Percentiles rank a stretch among this genome's conserved stretches.
Evolutionary conservation across 768 basidiomycete species (phyloP).

Genomic region (Pholiota conissans): DNA sequence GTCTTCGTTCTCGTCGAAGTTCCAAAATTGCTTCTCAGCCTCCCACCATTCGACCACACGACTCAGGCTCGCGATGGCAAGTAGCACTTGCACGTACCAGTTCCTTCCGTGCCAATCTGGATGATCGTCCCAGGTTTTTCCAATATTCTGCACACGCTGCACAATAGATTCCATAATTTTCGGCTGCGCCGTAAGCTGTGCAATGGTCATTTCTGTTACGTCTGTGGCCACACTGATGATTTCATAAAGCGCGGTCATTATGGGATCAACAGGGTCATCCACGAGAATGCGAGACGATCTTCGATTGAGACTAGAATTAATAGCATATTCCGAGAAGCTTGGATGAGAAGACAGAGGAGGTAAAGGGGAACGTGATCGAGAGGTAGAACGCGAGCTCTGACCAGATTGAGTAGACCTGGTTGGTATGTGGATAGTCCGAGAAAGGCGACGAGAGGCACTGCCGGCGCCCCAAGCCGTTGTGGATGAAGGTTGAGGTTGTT

Average conservation of each 20-base stretch:
- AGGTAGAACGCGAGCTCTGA: slow-evolving; percentile 90
- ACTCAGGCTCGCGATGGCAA: slow-evolving; percentile 93
- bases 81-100: slow-evolving; percentile 96
- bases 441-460: slow-evolving; percentile 75
- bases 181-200: slow-evolving; percentile 82
- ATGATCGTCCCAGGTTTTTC: slow-evolving; percentile 96
- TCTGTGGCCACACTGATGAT: slow-evolving; percentile 94
- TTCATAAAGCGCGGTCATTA: slow-evolving; percentile 88
- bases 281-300: slow-evolving; percentile 81
- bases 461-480: slow-evolving; percentile 59
- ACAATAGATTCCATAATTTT: slow-evolving; percentile 86
- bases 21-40: slow-evolving; percentile 99
- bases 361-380: slow-evolving; percentile 91
- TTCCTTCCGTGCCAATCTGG: slow-evolving; percentile 97
- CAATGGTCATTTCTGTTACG: slow-evolving; percentile 85
- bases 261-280: slow-evolving; percentile 85
- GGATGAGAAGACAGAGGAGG: slow-evolving; percentile 67
- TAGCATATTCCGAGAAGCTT: slow-evolving; percentile 60
- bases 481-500: slow-evolving; percentile 39
- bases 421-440: slow-evolving; percentile 80
- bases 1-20: slow-evolving; percentile 90
- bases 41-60: slow-evolving; percentile 99
- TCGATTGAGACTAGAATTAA: slow-evolving; percentile 51
- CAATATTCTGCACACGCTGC: slow-evolving; percentile 87
- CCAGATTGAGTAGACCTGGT: slow-evolving; percentile 66